These are phyloP conservation scores for Colletotrichum sp. DNA, from an alignment of 2,329 filamentous ascomycete genomes.

Conservation along the genomic window DNA sequence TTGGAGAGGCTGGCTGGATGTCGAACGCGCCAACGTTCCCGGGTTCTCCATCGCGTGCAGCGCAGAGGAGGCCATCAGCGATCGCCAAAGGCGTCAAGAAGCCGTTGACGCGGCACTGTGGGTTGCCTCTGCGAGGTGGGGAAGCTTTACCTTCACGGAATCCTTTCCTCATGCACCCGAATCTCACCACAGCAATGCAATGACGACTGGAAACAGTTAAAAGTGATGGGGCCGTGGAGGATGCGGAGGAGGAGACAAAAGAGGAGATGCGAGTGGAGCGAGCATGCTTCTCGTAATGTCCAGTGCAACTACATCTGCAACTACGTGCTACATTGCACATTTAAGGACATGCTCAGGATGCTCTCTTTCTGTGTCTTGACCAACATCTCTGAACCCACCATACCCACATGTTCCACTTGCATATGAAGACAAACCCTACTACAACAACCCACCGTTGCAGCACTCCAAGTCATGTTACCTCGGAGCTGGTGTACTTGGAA, in stretches of 20 bases:
- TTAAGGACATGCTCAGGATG: background rate
- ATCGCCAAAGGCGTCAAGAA: conserved; percentile 42
- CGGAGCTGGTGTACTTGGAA: background rate
- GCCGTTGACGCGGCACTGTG: conserved; percentile 50
- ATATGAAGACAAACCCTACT: background rate
- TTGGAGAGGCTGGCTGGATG: conserved; percentile 58
- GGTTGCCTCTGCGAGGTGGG: conserved; percentile 55
- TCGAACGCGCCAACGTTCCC: conserved; percentile 48
- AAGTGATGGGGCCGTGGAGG: background rate
- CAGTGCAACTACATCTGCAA: background rate
- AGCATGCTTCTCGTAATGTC: background rate
- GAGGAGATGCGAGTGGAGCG: background rate
- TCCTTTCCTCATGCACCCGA: background rate
- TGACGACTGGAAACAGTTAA: background rate
- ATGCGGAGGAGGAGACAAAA: background rate
- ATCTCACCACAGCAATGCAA: background rate
- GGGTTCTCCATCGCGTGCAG: conserved; percentile 44
- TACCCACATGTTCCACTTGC: background rate
- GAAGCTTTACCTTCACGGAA: conserved; percentile 39
- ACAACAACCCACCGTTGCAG: background rate
- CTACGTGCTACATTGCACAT: background rate
- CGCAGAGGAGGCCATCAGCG: conserved; percentile 49
- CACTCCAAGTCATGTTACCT: background rate
- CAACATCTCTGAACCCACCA: background rate
- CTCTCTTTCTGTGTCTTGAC: background rate